A percentile compares a stretch with the other conserved stretches of the same genome.
Conservation (phyloP, 805 yeast genomes). For the Ogataea saltuana region DNA sequence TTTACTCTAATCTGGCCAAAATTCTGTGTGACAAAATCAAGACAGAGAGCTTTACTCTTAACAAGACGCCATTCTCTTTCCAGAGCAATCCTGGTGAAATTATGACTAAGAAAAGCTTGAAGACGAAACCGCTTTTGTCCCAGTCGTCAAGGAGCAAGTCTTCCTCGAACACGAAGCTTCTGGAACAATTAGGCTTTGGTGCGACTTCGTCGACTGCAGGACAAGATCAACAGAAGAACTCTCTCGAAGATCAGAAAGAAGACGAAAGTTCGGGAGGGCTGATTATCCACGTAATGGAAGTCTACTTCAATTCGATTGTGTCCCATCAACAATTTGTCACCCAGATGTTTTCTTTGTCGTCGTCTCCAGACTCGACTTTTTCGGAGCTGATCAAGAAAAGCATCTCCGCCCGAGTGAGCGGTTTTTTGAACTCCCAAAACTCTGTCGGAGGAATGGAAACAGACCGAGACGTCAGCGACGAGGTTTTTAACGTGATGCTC, state of each 20-base stretch:
- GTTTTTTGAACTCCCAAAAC: conserved; percentile 13
- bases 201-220: no score
- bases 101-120: conserved; percentile 16
- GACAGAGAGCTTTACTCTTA: conserved; percentile 1
- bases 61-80: conserved; percentile 22
- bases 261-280: not conserved
- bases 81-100: conserved; percentile 23
- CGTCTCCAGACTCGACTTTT: conserved; percentile 41
- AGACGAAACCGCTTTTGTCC: conserved; percentile 9
- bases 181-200: conserved; percentile 32
- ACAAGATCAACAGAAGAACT: conserved; percentile 2
- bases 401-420: conserved; percentile 23
- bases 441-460: conserved; percentile 26
- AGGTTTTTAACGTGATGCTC: conserved; percentile 33
- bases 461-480: conserved; percentile 34
- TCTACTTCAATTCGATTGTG: conserved; percentile 18
- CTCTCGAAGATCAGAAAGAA: not conserved
- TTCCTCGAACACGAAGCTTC: conserved; percentile 22
- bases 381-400: conserved; percentile 42
- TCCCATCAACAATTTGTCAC: conserved; percentile 52
- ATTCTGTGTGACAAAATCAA: conserved; percentile 21
- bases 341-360: conserved; percentile 45
- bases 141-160: conserved; percentile 12
- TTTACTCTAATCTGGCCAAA: conserved; percentile 32
- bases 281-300: conserved; percentile 13